Conservation (phyloP, 805 yeast genomes). For the Ogataea corticis region DNA sequence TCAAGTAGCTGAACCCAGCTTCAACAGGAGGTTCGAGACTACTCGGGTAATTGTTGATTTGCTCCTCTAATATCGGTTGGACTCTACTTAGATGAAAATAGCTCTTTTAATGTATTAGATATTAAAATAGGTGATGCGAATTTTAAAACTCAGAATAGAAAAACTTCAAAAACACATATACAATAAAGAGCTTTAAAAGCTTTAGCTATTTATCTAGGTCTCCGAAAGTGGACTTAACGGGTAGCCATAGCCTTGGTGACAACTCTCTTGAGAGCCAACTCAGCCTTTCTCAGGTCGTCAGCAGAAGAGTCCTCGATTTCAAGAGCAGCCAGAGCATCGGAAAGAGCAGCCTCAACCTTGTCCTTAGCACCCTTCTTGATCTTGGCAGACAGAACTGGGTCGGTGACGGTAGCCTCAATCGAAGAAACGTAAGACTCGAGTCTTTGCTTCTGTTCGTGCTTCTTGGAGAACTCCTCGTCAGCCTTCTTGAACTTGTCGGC, state of each 20-base stretch:
- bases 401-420: constrained; percentile 94
- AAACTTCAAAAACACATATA: constrained; percentile 14
- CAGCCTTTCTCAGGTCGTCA: constrained; percentile 99
- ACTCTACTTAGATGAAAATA: background rate
- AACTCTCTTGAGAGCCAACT: constrained; percentile 97
- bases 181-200: constrained; percentile 12
- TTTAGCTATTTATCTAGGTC: constrained; percentile 10
- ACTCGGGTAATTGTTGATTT: too few species aligned
- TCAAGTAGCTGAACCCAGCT: too few species aligned
- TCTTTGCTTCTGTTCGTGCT: constrained; percentile 98
- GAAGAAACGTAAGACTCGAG: constrained; percentile 97
- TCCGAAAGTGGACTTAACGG: constrained; percentile 58
- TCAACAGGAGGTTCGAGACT: too few species aligned
- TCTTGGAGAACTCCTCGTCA: constrained; percentile 98
- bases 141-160: constrained; percentile 15
- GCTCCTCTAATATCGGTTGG: too few species aligned
- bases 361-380: constrained; percentile 96
- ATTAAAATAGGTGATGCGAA: constrained; percentile 19
- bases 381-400: constrained; percentile 97
- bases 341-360: constrained; percentile 95
- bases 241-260: constrained; percentile 99
- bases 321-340: constrained; percentile 97
- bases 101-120: background rate
- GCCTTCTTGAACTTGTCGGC: constrained; percentile 99
- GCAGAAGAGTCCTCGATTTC: constrained; percentile 95